Conservation (phyloP, 331 rosid species). For the Acacia pycnantha region DNA sequence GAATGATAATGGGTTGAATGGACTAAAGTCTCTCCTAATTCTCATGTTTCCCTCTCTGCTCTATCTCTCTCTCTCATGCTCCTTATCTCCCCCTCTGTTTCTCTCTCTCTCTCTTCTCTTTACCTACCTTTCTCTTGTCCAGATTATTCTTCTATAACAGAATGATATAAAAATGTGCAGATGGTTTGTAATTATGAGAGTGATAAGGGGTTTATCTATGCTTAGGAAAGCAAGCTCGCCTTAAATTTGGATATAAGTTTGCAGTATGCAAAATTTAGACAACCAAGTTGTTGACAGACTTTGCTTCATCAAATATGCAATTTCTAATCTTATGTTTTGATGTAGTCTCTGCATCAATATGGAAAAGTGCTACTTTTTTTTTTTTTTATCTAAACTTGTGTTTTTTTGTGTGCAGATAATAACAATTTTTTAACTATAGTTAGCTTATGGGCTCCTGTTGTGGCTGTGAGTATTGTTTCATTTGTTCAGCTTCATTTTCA, state of each 20-base stretch:
- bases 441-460: conserved; percentile 95
- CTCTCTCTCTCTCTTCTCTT: too few relatives aligned
- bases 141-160: too few relatives aligned
- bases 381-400: conserved; percentile 34
- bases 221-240: background rate
- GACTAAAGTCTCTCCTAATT: background rate
- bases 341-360: background rate
- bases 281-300: background rate
- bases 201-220: background rate
- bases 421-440: conserved; percentile 65
- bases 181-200: background rate
- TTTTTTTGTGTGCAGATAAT: conserved; percentile 61
- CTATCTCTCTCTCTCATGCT: too few relatives aligned
- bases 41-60: too few relatives aligned
- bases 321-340: background rate
- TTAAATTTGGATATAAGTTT: background rate
- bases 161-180: background rate
- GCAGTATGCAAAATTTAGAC: background rate
- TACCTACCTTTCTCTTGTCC: too few relatives aligned
- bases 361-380: conserved; percentile 11
- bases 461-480: conserved; percentile 77
- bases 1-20: too few relatives aligned
- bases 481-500: conserved; percentile 21
- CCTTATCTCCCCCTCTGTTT: too few relatives aligned
- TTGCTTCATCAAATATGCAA: background rate